Conservation (phyloP, 257 asterid genomes). For the Plantago elongata region DNA sequence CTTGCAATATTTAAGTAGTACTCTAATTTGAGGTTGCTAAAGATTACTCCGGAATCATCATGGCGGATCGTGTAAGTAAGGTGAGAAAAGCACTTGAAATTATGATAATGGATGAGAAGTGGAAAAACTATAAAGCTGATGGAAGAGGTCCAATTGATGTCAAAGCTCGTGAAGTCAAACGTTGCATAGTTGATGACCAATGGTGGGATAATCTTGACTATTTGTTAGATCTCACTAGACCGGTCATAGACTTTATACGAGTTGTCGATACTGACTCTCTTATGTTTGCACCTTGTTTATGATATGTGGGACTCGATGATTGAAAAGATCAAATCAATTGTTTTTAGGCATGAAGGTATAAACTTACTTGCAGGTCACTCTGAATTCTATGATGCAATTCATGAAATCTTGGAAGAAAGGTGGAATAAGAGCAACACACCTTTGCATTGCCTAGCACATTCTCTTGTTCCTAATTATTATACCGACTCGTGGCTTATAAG, state of each 20-base stretch:
- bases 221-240: not conserved
- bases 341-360: not conserved
- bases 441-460: not conserved
- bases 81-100: not conserved
- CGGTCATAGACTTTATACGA: not conserved
- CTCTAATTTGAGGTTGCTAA: not conserved
- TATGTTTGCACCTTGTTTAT: no score
- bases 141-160: no score
- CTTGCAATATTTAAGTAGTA: not conserved
- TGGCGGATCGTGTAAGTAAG: not conserved
- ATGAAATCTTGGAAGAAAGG: not conserved
- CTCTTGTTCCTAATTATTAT: not conserved
- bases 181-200: not conserved
- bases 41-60: not conserved
- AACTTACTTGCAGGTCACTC: not conserved
- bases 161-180: no score
- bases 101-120: not conserved
- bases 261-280: not conserved
- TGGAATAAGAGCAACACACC: not conserved
- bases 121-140: not conserved
- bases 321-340: no score
- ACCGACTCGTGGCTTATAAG: not conserved
- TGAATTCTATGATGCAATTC: not conserved
- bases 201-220: slow-evolving; percentile 4
- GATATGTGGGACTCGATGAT: no score